These are phyloP conservation scores for Penicillium decumbens DNA, from an alignment of 2,329 filamentous ascomycete species.

Conservation along the genomic window DNA sequence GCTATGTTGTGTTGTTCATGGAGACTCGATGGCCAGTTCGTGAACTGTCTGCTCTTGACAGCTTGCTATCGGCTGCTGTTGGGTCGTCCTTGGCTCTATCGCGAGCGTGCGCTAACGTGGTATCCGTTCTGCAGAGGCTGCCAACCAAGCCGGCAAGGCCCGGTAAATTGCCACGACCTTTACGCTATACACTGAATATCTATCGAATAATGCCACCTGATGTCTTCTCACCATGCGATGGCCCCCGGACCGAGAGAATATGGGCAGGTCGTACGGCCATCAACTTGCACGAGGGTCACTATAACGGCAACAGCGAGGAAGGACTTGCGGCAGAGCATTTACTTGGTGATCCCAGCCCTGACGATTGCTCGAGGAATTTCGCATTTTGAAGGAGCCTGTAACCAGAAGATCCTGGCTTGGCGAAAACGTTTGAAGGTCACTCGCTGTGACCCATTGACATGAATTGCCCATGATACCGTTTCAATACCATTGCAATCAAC, in stretches of 20 bases:
- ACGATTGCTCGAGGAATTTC: background rate
- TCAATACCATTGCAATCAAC: conserved; percentile 10
- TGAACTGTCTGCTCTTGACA: background rate
- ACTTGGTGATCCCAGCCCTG: background rate
- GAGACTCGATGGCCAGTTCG: background rate
- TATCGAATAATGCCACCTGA: conserved; percentile 16
- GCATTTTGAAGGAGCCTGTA: background rate
- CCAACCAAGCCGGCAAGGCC: conserved; percentile 48
- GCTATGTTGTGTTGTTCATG: background rate
- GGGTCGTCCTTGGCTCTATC: background rate
- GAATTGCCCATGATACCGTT: conserved; percentile 1
- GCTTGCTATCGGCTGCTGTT: background rate
- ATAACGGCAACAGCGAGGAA: background rate
- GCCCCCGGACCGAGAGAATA: conserved; percentile 4
- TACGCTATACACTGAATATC: conserved; percentile 13
- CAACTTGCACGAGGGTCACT: conserved; percentile 1
- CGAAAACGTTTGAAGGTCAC: background rate
- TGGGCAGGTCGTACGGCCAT: background rate
- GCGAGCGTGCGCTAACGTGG: conserved; percentile 8
- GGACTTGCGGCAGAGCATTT: background rate
- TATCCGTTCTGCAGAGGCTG: conserved; percentile 38
- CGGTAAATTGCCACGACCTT: conserved; percentile 34
- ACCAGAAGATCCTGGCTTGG: background rate
- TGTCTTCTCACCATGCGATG: conserved; percentile 12
- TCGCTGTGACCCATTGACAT: background rate